These are phyloP conservation scores for Trichoderma brevicompactum DNA, from an alignment of 2,329 filamentous ascomycete genomes.

Conservation along the genomic window DNA sequence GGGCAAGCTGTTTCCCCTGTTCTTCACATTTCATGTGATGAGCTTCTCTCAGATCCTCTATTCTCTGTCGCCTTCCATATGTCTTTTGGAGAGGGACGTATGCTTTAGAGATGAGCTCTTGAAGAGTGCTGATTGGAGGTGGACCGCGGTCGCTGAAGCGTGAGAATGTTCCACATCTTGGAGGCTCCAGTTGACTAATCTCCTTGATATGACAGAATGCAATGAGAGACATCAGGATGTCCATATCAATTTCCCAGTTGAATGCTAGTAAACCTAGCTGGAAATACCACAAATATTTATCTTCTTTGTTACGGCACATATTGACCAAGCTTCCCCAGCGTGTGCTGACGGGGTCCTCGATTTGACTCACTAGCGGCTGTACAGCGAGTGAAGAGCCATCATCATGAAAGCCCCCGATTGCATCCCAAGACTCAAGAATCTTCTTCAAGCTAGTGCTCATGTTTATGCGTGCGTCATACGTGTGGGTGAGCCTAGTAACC, in stretches of 20 bases:
- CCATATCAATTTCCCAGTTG: constrained; percentile 1
- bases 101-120: not conserved
- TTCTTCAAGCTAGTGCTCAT: not conserved
- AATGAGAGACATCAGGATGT: constrained; percentile 27
- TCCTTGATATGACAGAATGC: constrained; percentile 10
- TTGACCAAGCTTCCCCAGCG: constrained; percentile 23
- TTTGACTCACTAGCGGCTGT: constrained; percentile 17
- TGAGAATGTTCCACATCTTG: constrained; percentile 10
- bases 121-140: constrained; percentile 5
- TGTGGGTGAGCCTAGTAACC: not conserved
- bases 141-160: constrained; percentile 27
- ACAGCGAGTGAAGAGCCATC: not conserved
- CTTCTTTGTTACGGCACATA: constrained; percentile 1
- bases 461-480: not conserved
- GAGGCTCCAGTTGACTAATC: constrained; percentile 19
- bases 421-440: not conserved
- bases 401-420: constrained; percentile 13
- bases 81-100: not conserved
- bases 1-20: constrained; percentile 10
- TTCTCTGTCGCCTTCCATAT: not conserved
- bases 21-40: constrained; percentile 11
- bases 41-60: not conserved
- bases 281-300: constrained; percentile 1
- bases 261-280: constrained; percentile 30
- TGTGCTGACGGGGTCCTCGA: constrained; percentile 10